A percentile compares a stretch with the other conserved stretches of the same genome.
Evolutionary conservation across 371 early-diverging fungal genomes (phyloP).

Genomic region (Syncephalastrum sp.): DNA sequence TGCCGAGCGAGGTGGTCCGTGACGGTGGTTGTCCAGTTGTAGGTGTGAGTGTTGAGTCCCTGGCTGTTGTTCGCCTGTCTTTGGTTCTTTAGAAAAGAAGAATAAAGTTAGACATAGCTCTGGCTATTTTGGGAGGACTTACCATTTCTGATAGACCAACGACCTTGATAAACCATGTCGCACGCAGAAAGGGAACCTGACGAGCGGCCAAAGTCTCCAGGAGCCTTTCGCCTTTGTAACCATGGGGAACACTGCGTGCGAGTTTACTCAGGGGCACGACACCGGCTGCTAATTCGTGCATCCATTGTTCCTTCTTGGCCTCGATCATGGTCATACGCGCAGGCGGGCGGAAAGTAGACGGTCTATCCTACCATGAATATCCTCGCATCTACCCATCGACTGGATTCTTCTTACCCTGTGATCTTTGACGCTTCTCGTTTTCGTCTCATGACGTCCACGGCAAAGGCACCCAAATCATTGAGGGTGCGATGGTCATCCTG

Average conservation of each 20-base stretch:
- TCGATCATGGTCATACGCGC: constrained; percentile 55
- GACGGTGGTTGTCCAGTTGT: constrained; percentile 39
- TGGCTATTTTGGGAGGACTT: constrained; percentile 12
- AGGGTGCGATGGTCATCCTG: constrained; percentile 52
- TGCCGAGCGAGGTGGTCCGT: constrained; percentile 43
- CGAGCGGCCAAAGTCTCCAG: constrained; percentile 58
- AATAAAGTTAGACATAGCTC: not conserved
- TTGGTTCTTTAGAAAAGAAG: constrained; percentile 15
- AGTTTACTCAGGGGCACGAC: constrained; percentile 56
- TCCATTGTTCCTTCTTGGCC: constrained; percentile 59
- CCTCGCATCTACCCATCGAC: not conserved
- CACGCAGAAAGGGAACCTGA: constrained; percentile 68
- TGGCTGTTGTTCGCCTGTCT: constrained; percentile 34
- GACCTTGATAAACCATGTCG: constrained; percentile 75
- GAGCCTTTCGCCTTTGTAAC: constrained; percentile 67
- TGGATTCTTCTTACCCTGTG: constrained; percentile 38
- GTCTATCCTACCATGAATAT: constrained; percentile 21
- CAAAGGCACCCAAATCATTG: constrained; percentile 54
- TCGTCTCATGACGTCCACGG: constrained; percentile 58
- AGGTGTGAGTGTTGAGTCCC: constrained; percentile 21
- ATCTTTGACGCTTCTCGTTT: constrained; percentile 51
- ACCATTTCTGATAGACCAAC: constrained; percentile 65
- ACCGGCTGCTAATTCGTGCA: constrained; percentile 56
- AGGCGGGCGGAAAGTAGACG: constrained; percentile 58
- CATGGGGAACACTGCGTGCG: constrained; percentile 60